phyloP scores from a whole-genome alignment of 352 stramenopile genomes.

The Pythium apleroticum region DNA sequence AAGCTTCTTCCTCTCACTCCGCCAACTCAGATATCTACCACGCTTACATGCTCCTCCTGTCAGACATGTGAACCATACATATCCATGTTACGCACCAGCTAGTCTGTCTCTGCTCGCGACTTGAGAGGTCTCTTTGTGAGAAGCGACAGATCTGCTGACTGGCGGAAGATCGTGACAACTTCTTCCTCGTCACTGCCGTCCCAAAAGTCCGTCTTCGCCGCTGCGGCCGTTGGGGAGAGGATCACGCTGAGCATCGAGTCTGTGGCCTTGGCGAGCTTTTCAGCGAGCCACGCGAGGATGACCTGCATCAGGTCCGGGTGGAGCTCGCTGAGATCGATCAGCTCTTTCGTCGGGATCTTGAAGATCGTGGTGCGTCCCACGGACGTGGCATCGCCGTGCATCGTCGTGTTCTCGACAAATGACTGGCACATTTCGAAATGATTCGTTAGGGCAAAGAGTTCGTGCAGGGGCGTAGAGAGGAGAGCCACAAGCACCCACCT shows the following conservation, averaged over 20 bases:
- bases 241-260: slow-evolving; percentile 65
- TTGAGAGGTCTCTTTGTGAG: slow-evolving; percentile 36
- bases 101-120: slow-evolving; percentile 58
- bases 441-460: no score
- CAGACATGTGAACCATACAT: background rate
- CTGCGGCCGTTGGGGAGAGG: slow-evolving; percentile 38
- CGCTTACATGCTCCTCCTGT: background rate
- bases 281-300: slow-evolving; percentile 73
- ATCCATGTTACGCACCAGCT: slow-evolving; percentile 4
- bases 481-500: no score
- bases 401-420: slow-evolving; percentile 57
- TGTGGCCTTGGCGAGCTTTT: slow-evolving; percentile 66
- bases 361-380: slow-evolving; percentile 67
- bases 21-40: slow-evolving; percentile 6
- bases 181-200: slow-evolving; percentile 26
- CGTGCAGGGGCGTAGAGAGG: no score
- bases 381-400: slow-evolving; percentile 42
- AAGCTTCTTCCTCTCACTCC: no score
- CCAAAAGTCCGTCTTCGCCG: slow-evolving; percentile 10
- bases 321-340: slow-evolving; percentile 75
- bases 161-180: slow-evolving; percentile 8
- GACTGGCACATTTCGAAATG: no score
- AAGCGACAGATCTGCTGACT: slow-evolving; percentile 13
- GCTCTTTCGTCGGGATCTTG: slow-evolving; percentile 71
- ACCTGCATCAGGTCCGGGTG: slow-evolving; percentile 86